Conservation (phyloP, 495 filamentous ascomycete species). For the Lepidopterella palustris region DNA sequence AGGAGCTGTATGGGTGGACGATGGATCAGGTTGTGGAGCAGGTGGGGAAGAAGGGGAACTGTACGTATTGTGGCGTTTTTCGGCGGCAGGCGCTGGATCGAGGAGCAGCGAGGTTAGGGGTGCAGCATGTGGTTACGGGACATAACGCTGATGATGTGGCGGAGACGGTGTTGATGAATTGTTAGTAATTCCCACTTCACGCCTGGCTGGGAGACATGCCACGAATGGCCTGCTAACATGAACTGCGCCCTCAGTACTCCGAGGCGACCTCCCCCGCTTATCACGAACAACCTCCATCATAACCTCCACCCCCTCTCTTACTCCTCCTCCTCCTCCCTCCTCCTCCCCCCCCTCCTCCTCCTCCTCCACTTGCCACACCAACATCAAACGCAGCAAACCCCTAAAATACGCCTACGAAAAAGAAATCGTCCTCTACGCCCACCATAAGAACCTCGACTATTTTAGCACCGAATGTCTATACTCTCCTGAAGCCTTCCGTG, state of each 20-base stretch:
- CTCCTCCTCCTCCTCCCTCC: constrained; percentile 51
- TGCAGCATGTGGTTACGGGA: constrained; percentile 92
- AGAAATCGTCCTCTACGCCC: constrained; percentile 95
- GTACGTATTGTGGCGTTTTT: constrained; percentile 97
- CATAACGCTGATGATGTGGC: constrained; percentile 98
- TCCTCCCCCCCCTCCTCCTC: background rate
- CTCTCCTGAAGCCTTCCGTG: constrained; percentile 95
- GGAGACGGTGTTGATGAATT: constrained; percentile 97
- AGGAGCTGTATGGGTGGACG: constrained; percentile 95
- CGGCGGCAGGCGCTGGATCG: constrained; percentile 89
- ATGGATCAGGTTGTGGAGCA: constrained; percentile 98
- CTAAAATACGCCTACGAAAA: constrained; percentile 98
- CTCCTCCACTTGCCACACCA: constrained; percentile 23
- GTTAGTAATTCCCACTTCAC: constrained; percentile 11
- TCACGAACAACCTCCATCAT: constrained; percentile 89
- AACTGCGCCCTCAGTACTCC: constrained; percentile 46
- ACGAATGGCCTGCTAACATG: background rate
- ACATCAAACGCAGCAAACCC: constrained; percentile 86
- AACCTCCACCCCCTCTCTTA: constrained; percentile 53
- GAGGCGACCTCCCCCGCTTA: constrained; percentile 82
- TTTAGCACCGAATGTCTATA: constrained; percentile 99
- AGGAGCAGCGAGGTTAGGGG: constrained; percentile 74
- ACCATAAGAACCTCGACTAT: constrained; percentile 93
- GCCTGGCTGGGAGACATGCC: background rate
- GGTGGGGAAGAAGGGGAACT: constrained; percentile 97